phyloP scores from a whole-genome alignment of 345 rosid species.

The Aquilaria yunnanensis region DNA sequence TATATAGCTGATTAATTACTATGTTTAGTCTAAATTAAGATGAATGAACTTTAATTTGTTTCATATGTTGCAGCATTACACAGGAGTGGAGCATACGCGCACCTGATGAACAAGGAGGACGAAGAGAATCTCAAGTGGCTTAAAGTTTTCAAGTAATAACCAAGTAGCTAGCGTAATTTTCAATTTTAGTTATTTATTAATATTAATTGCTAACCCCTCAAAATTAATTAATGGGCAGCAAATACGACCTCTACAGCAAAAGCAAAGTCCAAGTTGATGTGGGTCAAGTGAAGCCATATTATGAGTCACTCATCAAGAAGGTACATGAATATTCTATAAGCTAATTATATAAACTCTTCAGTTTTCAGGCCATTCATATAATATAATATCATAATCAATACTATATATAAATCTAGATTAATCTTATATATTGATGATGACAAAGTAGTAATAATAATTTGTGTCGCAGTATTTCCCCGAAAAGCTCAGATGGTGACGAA shows the following conservation, averaged over 20 bases:
- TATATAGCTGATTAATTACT: background rate
- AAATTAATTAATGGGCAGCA: constrained; percentile 6
- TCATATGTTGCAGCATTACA: constrained; percentile 27
- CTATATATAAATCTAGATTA: too few species aligned
- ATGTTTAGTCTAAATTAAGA: too few species aligned
- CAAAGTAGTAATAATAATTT: background rate
- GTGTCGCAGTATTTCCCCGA: constrained; percentile 32
- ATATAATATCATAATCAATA: too few species aligned
- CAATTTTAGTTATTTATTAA: too few species aligned
- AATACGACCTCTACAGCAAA: constrained; percentile 24
- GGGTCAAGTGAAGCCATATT: constrained; percentile 41
- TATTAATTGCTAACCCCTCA: too few species aligned
- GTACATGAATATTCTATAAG: constrained; percentile 4
- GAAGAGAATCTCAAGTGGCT: constrained; percentile 35
- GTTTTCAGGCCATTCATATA: too few species aligned
- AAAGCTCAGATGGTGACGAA: constrained; percentile 28
- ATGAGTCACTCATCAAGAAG: constrained; percentile 36
- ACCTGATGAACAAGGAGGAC: constrained; percentile 36
- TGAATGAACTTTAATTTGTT: background rate
- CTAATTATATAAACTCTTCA: too few species aligned
- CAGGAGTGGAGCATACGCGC: constrained; percentile 28
- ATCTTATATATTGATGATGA: background rate
- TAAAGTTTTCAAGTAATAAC: constrained; percentile 29
- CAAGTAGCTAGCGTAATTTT: too few species aligned
- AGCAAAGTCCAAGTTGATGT: constrained; percentile 20